A percentile compares a stretch with the other conserved stretches of the same genome.
phyloP scores from a whole-genome alignment of 768 basidiomycete genomes.

The Paxillus ammoniavirescens region DNA sequence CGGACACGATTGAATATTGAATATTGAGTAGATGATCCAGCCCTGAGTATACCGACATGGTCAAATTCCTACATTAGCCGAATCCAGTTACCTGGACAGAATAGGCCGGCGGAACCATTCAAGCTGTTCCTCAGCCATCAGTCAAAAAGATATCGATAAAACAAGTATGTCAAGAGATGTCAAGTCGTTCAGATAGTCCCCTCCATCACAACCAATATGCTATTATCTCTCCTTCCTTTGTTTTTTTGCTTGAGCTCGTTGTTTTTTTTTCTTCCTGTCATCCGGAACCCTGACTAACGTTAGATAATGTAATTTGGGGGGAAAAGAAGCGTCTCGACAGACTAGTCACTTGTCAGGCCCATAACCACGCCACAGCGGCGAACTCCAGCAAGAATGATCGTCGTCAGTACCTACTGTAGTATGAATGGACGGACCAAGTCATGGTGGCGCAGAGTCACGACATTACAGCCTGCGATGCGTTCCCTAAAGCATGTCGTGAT shows the following conservation, averaged over 20 bases:
- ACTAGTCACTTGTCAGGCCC: neutral
- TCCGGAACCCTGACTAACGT: conserved; percentile 13
- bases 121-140: neutral
- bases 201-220: too few relatives aligned
- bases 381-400: neutral
- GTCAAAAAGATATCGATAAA: too few relatives aligned
- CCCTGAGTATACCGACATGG: conserved; percentile 16
- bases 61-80: conserved; percentile 21
- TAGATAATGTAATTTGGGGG: conserved; percentile 8
- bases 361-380: neutral
- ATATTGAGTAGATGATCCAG: neutral
- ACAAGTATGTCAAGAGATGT: too few relatives aligned
- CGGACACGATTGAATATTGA: neutral
- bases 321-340: conserved; percentile 15
- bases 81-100: conserved; percentile 15
- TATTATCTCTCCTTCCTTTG: too few relatives aligned
- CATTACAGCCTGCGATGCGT: too few relatives aligned
- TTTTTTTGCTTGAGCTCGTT: neutral
- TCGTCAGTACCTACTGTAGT: too few relatives aligned
- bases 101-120: conserved; percentile 13
- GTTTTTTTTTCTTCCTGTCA: neutral
- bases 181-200: too few relatives aligned
- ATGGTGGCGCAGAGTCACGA: too few relatives aligned
- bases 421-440: too few relatives aligned
- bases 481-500: too few relatives aligned